Evolutionary conservation across 345 rosid species (phyloP), one percentile per base, ranked within the genome.

Genomic region (Syzygium oleosum): DNA sequence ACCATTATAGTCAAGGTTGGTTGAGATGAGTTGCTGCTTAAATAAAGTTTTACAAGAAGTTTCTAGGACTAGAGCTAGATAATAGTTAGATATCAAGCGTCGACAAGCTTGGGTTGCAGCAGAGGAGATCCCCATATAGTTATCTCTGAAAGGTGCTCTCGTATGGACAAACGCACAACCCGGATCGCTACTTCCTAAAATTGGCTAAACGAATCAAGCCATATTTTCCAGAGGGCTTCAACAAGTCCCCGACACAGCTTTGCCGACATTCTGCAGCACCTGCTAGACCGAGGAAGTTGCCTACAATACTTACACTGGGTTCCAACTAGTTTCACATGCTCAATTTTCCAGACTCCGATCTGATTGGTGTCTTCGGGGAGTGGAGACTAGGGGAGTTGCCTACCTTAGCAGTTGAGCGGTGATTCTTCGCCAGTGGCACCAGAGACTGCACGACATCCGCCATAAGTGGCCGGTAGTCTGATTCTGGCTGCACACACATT

Each of bases 391-490:
- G 93, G 90, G 92, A 91, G 87, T 91, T 91, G 84, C 94, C 94
- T 17, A 83, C 85, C 91, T 94, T 95, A 56, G 96, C 88, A 25
- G 89, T 87, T 87, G 96, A 91, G 85, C 95, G 91, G 86, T 95
- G 95, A 86, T 88, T 86, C 92, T 93, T 97, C 85, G 93, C 96
- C 86, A 98, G 88, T 1, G 99, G 99, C 63, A 94, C 94, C 49
- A 96, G 91, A 12, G 99, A 98, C 91, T 96, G 96, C 89, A 96
- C 98, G 14, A 96, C 98, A 85, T 96, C 99, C 12, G 99, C 99
- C 99, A 97, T 96, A 78, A 97, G 87, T 34, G 96, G 99, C 90
- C 99, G 91, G 93, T 97, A 97, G 88, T 96, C 99, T 13, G 98
- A 94, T 90, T 95, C 97, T 22, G 94, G 96, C 89, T 96, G 97